Conservation (phyloP, 352 stramenopile genomes). For the Globisporangium spinosum region DNA sequence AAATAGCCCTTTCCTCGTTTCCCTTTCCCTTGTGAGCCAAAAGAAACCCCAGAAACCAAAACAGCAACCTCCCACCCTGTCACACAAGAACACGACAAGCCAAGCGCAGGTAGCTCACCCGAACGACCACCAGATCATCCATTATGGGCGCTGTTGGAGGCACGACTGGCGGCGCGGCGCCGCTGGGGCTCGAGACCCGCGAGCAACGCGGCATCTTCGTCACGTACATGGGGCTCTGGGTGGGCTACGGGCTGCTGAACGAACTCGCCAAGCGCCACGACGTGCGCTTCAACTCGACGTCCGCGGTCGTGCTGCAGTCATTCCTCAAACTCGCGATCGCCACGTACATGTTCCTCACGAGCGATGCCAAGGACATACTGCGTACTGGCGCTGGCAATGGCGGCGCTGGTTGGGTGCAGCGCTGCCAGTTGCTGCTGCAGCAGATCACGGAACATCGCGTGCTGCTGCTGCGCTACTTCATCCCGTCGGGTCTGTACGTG, state of each 20-base stretch:
- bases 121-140: not conserved
- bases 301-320: conserved; percentile 71
- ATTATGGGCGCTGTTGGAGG: not conserved
- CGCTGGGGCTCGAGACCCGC: conserved; percentile 69
- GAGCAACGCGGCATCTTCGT: conserved; percentile 72
- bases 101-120: not conserved
- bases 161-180: conserved; percentile 17
- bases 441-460: conserved; percentile 39
- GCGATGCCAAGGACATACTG: conserved; percentile 28
- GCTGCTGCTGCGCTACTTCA: conserved; percentile 67
- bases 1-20: not conserved
- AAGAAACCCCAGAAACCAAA: not conserved
- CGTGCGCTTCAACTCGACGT: conserved; percentile 72
- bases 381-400: conserved; percentile 5
- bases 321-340: conserved; percentile 68
- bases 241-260: conserved; percentile 74
- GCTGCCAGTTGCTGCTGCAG: conserved; percentile 28
- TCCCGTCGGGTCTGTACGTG: conserved; percentile 73
- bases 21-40: not conserved
- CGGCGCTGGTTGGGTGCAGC: conserved; percentile 18
- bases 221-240: conserved; percentile 78
- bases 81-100: not conserved
- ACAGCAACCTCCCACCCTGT: not conserved
- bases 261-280: conserved; percentile 66
- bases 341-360: conserved; percentile 60